Base-by-base conservation (phyloP, 2,329 filamentous ascomycete genomes). In the Nemania sp. region DNA sequence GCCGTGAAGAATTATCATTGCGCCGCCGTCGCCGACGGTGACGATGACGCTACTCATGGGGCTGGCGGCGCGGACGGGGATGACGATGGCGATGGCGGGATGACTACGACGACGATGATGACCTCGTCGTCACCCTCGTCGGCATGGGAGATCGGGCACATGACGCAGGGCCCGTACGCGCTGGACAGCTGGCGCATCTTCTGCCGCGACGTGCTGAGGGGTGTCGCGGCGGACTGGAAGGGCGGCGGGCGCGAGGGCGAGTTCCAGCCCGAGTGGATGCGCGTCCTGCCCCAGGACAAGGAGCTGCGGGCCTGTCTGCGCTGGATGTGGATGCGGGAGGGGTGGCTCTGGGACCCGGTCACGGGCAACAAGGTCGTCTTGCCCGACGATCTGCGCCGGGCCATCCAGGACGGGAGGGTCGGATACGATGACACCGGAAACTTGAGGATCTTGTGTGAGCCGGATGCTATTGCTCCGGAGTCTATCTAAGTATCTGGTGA, bases 141-240 rank as follows among this genome's bases (percentile, higher is more conserved):
- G 11, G 83, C 84, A 0, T 96, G 92, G 87, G 93, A 97, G 71
- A 90, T 97, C 61, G 92, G 89, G 0, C 91, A 96, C 73, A 78
- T 97, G 59, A 92, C 91, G 0, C 87, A 91, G 55, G 91, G 92
- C 15, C 81, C 86, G 1, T 97, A 97, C 74, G 90, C 91, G 0
- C 80, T 94, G 50, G 93, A 97, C 74, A 93, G 90, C 71, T 97
- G 92, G 90, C 86, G 93, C 2, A 97, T 97, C 65, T 97, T 97
- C 75, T 97, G 92, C 73, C 86, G 93, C 1, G 93, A 97, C 72
- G 80, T 83, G 34, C 74, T 96, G 21, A 83, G 92, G 7, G 88
- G 87, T 0, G 74, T 87, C 17, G 86, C 88, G 1, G 73, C 76
- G 10, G 85, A 88, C 64, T 91, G 88, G 84, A 87, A 86, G 68